These are phyloP conservation scores for Colletotrichum spinosum DNA, from an alignment of 2,329 filamentous ascomycete species.

Conservation along the genomic window DNA sequence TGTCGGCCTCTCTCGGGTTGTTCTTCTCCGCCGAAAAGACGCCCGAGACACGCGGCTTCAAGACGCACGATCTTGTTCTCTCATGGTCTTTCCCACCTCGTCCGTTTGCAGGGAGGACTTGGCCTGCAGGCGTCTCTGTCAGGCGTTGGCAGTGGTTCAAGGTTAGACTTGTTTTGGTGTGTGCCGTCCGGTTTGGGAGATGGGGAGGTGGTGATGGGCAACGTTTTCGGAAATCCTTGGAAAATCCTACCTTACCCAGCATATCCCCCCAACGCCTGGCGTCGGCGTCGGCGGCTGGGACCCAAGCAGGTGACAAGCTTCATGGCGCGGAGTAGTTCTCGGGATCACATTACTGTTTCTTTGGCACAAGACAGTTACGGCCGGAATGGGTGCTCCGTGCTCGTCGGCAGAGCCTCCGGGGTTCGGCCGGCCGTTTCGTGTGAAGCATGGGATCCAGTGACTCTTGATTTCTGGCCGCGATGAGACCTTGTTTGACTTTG, in stretches of 20 bases:
- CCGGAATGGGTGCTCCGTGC: constrained; percentile 24
- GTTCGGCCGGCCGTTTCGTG: constrained; percentile 28
- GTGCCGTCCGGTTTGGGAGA: constrained; percentile 18
- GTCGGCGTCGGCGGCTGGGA: no score
- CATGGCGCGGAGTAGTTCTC: constrained; percentile 5
- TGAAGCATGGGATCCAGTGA: constrained; percentile 23
- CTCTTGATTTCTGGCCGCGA: constrained; percentile 8
- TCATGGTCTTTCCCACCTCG: constrained; percentile 17
- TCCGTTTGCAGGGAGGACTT: constrained; percentile 30
- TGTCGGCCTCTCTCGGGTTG: no score
- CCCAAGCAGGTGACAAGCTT: constrained; percentile 13
- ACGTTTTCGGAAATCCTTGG: constrained; percentile 27
- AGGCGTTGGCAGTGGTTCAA: constrained; percentile 12
- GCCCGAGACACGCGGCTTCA: neutral
- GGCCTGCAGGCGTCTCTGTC: constrained; percentile 24
- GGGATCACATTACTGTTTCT: constrained; percentile 1
- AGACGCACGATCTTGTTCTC: neutral
- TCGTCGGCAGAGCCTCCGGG: constrained; percentile 23
- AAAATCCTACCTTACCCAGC: constrained; percentile 1
- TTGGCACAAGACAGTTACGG: constrained; percentile 3
- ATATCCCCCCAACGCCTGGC: neutral
- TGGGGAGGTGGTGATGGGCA: constrained; percentile 1
- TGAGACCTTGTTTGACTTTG: constrained; percentile 16
- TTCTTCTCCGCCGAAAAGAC: neutral
- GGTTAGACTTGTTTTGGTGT: constrained; percentile 12